These are phyloP conservation scores for Eucalyptus sp. DNA, from an alignment of 345 rosid species.

Conservation along the genomic window DNA sequence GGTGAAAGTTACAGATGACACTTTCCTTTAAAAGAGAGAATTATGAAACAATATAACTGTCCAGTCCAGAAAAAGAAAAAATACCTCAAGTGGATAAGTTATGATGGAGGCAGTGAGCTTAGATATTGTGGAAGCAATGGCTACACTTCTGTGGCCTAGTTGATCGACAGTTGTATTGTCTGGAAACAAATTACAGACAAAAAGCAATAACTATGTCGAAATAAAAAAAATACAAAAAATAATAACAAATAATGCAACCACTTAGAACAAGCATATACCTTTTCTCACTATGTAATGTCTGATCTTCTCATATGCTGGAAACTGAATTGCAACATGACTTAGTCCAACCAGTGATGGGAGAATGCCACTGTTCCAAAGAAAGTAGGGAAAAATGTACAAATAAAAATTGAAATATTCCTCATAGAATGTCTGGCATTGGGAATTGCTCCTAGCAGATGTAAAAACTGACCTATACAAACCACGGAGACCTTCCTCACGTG, in stretches of 20 bases:
- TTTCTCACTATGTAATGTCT: conserved; percentile 59
- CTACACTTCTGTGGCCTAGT: conserved; percentile 48
- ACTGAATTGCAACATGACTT: conserved; percentile 91
- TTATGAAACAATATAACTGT: not conserved
- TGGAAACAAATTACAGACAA: conserved; percentile 4
- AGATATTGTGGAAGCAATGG: conserved; percentile 64
- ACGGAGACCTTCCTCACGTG: conserved; percentile 70
- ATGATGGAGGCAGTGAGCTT: conserved; percentile 76
- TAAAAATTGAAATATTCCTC: not conserved
- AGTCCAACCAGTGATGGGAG: conserved; percentile 91
- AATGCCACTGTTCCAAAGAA: conserved; percentile 57
- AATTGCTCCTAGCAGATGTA: not conserved
- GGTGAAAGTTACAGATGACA: not conserved
- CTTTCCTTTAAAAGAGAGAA: not conserved
- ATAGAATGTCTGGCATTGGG: not conserved
- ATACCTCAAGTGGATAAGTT: conserved; percentile 93
- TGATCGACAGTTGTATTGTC: conserved; percentile 48
- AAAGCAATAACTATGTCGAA: not conserved
- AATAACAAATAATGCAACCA: not conserved
- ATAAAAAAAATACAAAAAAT: conserved; percentile 8
- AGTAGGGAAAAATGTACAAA: not conserved
- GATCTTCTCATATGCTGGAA: conserved; percentile 83
- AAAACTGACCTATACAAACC: conserved; percentile 73
- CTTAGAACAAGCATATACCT: conserved; percentile 19
- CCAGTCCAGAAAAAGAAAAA: not conserved